Base-by-base conservation (phyloP, 2,329 filamentous ascomycete species). In the Seiridium unicorne region DNA sequence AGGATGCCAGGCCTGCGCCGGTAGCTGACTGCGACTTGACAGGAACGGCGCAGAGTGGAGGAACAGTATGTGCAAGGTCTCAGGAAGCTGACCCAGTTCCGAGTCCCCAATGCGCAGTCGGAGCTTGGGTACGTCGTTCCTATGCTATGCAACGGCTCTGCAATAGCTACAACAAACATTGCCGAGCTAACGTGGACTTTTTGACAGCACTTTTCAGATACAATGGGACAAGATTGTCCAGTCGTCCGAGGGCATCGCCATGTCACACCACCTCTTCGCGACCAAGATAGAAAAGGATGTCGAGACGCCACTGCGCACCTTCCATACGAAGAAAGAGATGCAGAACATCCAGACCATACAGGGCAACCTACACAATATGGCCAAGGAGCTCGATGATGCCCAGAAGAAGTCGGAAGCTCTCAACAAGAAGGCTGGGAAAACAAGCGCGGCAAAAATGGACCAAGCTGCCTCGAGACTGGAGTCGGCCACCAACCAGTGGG, bases 11-110 rank as follows among this genome's bases (percentile, higher is more conserved):
- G 49, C 49, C 32, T 26, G 26, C 47, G 47, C 47, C 18, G 18
- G 18, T 35, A 36, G 34, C 36, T 55, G 32, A 44, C 51, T 55
- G 8, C 40, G 18, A 62, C 63, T 63, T 62, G 53, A 60, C 74
- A 98, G 94, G 95, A 99, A 81, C 92, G 95, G 68, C 90, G 93
- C 73, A 90, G 88, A 70, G 84, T 98, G 63, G 95, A 99, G 77
- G 94, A 98, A 71, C 84, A 88, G 71, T 99, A 99, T 77, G 91
- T 92, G 51, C 82, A 88, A 69, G 88, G 90, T 48, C 79, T 99
- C 68, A 89, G 89, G 70, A 96, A 91, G 79, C 86, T 99, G 64
- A 84, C 90, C 62, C 84, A 88, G 70, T 89, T 88, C 72, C 88
- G 86, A 66, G 85, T 90, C 58, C 88, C 91, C 58, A 92, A 93